A percentile compares a stretch with the other conserved stretches of the same genome.
Conservation (phyloP, 2,329 filamentous ascomycete genomes). For the Nemania bipapillata region DNA sequence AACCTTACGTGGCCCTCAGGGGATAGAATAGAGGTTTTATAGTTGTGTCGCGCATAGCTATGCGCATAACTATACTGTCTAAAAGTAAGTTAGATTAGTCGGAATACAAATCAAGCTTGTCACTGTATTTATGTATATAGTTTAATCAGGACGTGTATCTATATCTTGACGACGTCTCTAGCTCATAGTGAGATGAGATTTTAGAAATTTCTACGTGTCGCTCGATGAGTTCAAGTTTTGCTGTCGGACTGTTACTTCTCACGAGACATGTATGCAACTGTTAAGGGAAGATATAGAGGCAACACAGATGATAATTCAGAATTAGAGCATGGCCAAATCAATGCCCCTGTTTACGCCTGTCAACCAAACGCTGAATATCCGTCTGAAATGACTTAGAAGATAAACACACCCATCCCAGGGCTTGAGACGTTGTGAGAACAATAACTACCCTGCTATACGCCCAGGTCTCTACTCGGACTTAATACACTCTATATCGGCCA, state of each 20-base stretch:
- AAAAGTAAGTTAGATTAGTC: neutral
- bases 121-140: neutral
- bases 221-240: neutral
- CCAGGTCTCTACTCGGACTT: neutral
- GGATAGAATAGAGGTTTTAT: neutral
- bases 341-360: constrained; percentile 23
- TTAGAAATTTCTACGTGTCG: neutral
- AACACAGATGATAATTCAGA: constrained; percentile 22
- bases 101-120: neutral
- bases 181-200: neutral
- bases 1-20: neutral
- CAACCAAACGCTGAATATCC: constrained; percentile 27
- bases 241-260: neutral
- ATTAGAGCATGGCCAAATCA: constrained; percentile 11
- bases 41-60: neutral
- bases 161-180: neutral
- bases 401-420: neutral
- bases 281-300: constrained; percentile 5
- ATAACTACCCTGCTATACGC: neutral
- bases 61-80: neutral
- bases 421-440: constrained; percentile 2
- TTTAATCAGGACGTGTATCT: neutral
- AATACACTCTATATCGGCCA: constrained; percentile 1
- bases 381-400: constrained; percentile 18
- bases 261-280: neutral